Conservation (phyloP, 306 rosid genomes). For the Echinosophora koreensis region DNA sequence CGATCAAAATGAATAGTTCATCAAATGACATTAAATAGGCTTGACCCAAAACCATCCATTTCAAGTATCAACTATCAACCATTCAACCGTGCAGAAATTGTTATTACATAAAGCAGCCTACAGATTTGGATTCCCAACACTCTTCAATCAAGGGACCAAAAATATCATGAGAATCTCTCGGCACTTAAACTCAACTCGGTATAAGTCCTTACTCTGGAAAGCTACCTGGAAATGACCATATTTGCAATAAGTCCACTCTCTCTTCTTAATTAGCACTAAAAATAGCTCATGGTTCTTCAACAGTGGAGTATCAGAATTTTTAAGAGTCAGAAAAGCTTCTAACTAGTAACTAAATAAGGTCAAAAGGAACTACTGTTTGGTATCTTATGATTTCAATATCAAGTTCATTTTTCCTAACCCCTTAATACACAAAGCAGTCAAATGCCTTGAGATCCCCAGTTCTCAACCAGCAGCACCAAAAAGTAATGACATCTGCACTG, state of each 20-base stretch:
- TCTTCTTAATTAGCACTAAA: neutral
- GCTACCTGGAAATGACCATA: neutral
- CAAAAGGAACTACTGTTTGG: neutral
- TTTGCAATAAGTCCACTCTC: neutral
- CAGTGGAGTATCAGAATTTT: neutral
- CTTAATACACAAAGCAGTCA: neutral
- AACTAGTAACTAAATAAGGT: neutral
- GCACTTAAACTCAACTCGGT: neutral
- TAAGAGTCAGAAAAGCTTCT: neutral
- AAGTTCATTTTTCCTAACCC: neutral
- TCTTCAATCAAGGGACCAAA: conserved; percentile 1
- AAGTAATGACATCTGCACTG: neutral
- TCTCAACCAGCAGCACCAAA: conserved; percentile 1
- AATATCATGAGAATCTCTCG: neutral
- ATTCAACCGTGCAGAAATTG: neutral
- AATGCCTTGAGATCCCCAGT: neutral
- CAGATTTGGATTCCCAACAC: conserved; percentile 15
- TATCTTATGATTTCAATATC: neutral
- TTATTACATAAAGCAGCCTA: conserved; percentile 23
- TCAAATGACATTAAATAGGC: neutral
- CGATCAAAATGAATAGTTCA: conserved; percentile 2
- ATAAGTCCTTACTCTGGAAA: neutral
- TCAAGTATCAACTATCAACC: neutral
- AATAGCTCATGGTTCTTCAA: neutral
- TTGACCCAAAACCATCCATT: neutral